Conservation (phyloP, 2,329 filamentous ascomycete genomes). For the Monilinia fructicola region DNA sequence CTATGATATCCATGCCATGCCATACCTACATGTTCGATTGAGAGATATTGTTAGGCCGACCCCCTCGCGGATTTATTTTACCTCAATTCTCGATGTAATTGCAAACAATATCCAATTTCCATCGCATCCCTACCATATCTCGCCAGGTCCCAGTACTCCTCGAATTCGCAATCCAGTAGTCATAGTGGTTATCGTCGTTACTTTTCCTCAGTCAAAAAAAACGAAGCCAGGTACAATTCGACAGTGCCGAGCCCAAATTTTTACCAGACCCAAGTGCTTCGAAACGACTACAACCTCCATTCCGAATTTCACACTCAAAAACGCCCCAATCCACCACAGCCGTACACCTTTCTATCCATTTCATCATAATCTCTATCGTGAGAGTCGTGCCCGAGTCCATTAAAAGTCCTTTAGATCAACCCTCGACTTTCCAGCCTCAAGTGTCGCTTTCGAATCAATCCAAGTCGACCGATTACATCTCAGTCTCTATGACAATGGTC, state of each 20-base stretch:
- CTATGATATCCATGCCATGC: not conserved
- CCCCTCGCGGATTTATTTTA: not conserved
- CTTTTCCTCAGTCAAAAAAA: too few relatives aligned
- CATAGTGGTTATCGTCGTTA: not conserved
- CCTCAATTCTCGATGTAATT: too few relatives aligned
- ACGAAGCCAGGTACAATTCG: too few relatives aligned
- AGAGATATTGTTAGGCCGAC: fast-evolving
- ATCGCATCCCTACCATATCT: not conserved
- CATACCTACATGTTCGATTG: not conserved
- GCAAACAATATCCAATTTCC: not conserved
- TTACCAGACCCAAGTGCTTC: too few relatives aligned
- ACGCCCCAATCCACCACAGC: not conserved
- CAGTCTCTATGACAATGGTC: not conserved
- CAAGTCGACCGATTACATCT: too few relatives aligned
- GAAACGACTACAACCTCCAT: too few relatives aligned
- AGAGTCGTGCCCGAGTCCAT: not conserved
- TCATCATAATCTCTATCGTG: not conserved
- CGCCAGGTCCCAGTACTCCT: not conserved
- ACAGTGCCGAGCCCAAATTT: not conserved
- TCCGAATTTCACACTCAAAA: not conserved
- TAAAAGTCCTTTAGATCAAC: not conserved
- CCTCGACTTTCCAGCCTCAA: not conserved
- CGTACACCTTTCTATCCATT: not conserved
- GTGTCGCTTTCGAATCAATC: not conserved
- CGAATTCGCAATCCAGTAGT: not conserved